Base-by-base conservation (phyloP, 805 yeast genomes). In the Ogataea wickerhamii region DNA sequence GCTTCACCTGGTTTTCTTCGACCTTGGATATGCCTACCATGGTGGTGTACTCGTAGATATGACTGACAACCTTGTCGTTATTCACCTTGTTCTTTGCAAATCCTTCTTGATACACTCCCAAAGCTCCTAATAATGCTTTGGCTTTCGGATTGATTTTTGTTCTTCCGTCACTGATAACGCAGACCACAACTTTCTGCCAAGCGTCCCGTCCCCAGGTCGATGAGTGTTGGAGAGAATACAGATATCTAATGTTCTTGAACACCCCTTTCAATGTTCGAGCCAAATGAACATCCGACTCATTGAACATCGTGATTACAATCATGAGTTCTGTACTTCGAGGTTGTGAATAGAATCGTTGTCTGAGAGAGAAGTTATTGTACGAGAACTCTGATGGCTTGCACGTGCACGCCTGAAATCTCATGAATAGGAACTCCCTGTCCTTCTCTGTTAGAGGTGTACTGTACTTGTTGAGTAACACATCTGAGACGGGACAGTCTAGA, bases 91-190 rank as follows among this genome's bases (percentile, higher is more conserved):
- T 85, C 58, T 88, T 88, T 32, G 98, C 97, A 63, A 88, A 87
- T 0, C 97, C 97, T 44, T 88, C 97, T 63, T 93, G 98, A 59
- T 81, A 91, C 28, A 84, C 83, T 18, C 98, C 98, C 37, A 91
- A 60, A 2, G 95, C 85, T 11, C 93, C 83, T 58, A 91, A 67
- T 21, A 91, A 67, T 6, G 89, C 88, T 53, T 80, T 76, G 0
- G 96, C 75, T 34, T 89, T 71, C 32, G 84, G 84, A 59, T 87
- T 74, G 41, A 91, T 78, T 50, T 88, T 87, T 11, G 78, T 74
- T 53, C 98, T 78, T 44, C 98, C 98, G 64, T 91, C 98, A 43
- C 89, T 83, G 11, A 91, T 89, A 21, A 91, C 76, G 49, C 87
- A 78, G 14, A 93, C 93, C 8, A 87, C 96, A 23, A 91, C 79